A percentile compares a stretch with the other conserved stretches of the same genome.
phyloP scores from a whole-genome alignment of 2,329 filamentous ascomycete genomes.

The Metarhizium guizhouense region DNA sequence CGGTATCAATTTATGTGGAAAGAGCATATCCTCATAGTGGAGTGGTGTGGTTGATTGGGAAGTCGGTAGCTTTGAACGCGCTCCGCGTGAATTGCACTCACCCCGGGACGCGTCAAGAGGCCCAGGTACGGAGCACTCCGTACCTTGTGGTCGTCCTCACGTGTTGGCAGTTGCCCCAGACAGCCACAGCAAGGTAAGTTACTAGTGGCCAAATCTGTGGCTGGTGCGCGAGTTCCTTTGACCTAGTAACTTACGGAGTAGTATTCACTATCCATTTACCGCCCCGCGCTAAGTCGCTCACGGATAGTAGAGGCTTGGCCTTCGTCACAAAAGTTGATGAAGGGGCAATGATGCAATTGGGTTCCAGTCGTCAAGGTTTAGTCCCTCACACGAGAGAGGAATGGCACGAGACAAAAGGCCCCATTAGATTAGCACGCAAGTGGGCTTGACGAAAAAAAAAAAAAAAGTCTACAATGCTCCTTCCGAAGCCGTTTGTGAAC shows the following conservation, averaged over 20 bases:
- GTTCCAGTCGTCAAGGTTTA: neutral
- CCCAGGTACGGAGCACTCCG: no score
- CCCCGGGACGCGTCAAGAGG: slow-evolving; percentile 11
- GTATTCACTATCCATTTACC: neutral
- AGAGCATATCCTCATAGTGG: neutral
- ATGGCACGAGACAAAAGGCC: no score
- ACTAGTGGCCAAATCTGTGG: neutral
- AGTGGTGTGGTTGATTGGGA: neutral
- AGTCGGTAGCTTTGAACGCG: slow-evolving; percentile 15
- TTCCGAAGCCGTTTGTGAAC: neutral
- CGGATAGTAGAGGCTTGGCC: neutral
- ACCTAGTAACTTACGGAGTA: no score
- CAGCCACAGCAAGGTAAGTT: no score
- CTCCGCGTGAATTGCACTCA: slow-evolving; percentile 18
- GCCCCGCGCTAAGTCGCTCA: neutral
- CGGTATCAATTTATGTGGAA: neutral
- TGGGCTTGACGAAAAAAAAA: no score
- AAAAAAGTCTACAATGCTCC: no score
- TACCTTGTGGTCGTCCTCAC: neutral
- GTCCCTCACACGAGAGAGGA: no score
- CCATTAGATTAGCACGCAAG: no score
- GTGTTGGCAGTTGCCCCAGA: neutral
- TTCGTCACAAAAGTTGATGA: neutral
- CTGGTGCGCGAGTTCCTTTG: neutral
- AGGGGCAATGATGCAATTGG: neutral